Evolutionary conservation across 2,329 filamentous ascomycete genomes (phyloP), one percentile per base, ranked within the genome.

Genomic region (Sporothrix mexicana): DNA sequence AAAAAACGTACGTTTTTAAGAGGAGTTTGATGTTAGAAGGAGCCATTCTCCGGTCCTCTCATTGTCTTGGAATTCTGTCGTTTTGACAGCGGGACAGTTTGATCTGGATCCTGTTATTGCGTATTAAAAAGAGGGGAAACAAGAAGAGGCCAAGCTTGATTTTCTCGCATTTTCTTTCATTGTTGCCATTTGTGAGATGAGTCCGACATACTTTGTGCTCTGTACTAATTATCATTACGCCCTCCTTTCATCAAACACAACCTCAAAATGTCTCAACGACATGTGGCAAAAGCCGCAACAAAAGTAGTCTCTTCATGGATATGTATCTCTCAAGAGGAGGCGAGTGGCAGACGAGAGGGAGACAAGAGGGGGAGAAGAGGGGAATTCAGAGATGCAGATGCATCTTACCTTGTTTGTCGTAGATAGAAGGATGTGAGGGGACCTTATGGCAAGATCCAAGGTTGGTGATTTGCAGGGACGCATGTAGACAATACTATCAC

Each of bases 1-100:
- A 43, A 67, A 51, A 53, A 69, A 53, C 66, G 47, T 69, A 69
- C 66, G 47, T 69, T 69, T 69, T 51, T 64, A n/a, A 47, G n/a
- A 41, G 41, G 8, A 17, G 23, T 6, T 7, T 20, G 12, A 30
- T 47, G 20, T 36, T 36, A 17, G 43, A 51, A 51, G 43, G 12
- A 30, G 13, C 7, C 49, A 36, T 17, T 4, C 62, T 67, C 62
- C 43, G 43, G 25, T 51, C n/a, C n/a, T 15, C 3, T 53, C n/a
- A n/a, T 47, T 64, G 3, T 45, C 20, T 3, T 62, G 12, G 30
- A 59, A 8, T n/a, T 43, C 30, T 43, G 30, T 17, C 57, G 30
- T 68, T 7, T 53, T 68, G 45, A 68, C 64, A 41, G 47, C 47
- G 30, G 47, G 49, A 49, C 45, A 15, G 15, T 36, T 36, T 36